A percentile compares a stretch with the other conserved stretches of the same genome.
Conservation (phyloP, 306 rosid species). For the Spatholobus suberectus region DNA sequence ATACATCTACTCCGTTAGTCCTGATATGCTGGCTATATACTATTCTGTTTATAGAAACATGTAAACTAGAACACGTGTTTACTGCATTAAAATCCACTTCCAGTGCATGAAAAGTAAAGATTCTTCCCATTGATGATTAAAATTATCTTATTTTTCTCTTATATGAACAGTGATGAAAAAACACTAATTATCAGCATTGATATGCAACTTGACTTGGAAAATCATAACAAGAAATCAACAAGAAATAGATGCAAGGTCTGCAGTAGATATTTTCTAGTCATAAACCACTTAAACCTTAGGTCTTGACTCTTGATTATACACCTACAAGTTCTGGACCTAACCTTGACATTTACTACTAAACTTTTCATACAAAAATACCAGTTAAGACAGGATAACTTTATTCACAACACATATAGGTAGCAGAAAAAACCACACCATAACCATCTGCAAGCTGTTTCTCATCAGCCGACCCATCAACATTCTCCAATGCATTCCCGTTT, state of each 20-base stretch:
- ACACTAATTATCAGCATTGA: background rate
- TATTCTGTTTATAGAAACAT: background rate
- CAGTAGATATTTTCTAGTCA: background rate
- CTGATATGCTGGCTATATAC: background rate
- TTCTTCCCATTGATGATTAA: background rate
- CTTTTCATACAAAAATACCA: background rate
- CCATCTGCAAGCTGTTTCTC: conserved; percentile 73
- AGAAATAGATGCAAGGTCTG: conserved; percentile 20
- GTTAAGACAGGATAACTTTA: background rate
- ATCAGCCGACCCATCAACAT: conserved; percentile 51
- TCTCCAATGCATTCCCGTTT: conserved; percentile 70
- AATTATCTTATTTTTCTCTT: background rate
- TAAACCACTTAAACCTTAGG: background rate
- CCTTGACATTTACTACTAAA: background rate
- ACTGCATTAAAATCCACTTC: conserved; percentile 5
- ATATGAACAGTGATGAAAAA: background rate
- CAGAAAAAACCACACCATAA: conserved; percentile 59
- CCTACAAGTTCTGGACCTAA: background rate
- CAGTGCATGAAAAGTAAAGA: background rate
- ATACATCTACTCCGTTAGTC: background rate
- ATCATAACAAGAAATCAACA: conserved; percentile 12
- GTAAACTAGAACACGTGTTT: background rate
- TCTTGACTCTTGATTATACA: background rate
- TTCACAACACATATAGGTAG: background rate
- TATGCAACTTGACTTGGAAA: background rate